These are phyloP conservation scores for Prunus yedoensis DNA, from an alignment of 331 rosid genomes.

Conservation along the genomic window DNA sequence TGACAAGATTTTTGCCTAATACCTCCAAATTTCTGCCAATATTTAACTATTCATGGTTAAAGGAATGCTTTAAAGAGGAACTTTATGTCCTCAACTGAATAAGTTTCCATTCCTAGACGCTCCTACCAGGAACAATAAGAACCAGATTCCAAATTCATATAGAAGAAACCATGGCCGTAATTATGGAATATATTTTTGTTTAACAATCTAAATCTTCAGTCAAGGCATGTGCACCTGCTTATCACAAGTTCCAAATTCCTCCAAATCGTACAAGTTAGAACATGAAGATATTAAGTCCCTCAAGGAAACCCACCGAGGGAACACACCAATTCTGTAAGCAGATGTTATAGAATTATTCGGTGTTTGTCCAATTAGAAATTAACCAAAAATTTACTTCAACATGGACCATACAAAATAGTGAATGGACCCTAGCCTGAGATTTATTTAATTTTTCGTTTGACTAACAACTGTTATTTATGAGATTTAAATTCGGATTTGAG, in stretches of 20 bases:
- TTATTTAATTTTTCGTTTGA: background rate
- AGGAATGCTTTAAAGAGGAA: too few relatives aligned
- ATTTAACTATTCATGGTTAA: background rate
- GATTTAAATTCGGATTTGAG: background rate
- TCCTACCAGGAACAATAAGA: background rate
- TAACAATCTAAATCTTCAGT: background rate
- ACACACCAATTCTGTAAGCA: background rate
- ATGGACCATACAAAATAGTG: background rate
- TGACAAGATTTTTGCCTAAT: background rate
- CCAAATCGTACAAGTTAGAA: background rate
- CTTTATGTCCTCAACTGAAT: background rate
- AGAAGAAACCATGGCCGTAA: background rate
- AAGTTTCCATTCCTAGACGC: background rate
- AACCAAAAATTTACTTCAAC: background rate
- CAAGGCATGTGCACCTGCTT: background rate
- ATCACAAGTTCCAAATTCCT: background rate
- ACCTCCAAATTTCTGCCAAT: too few relatives aligned
- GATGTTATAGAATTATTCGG: background rate
- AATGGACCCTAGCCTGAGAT: too few relatives aligned
- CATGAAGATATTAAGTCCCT: background rate
- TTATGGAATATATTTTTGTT: background rate
- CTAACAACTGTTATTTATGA: background rate
- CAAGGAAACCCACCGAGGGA: background rate
- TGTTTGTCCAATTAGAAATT: background rate
- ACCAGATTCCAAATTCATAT: constrained; percentile 12